Percentiles rank a stretch among this genome's conserved stretches.
Evolutionary conservation across 2,329 filamentous ascomycete species (phyloP).

Genomic region (Aspergillus carbonarius): DNA sequence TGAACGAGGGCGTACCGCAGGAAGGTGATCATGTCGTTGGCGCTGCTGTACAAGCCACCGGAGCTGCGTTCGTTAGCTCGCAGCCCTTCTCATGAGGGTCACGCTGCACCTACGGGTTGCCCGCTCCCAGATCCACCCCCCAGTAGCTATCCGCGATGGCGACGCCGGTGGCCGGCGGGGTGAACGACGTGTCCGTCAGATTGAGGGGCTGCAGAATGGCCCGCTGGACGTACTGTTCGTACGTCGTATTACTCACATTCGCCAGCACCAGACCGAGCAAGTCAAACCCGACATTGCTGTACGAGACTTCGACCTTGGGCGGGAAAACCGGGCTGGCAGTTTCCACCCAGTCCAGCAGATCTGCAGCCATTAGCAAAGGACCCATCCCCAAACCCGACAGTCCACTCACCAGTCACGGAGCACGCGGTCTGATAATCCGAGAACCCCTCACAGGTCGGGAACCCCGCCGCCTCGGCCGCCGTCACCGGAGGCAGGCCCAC

Average conservation of each 20-base stretch:
- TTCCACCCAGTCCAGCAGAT: background rate
- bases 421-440: background rate
- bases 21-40: conserved; percentile 44
- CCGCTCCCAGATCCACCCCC: background rate
- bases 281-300: conserved; percentile 31
- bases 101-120: conserved; percentile 14
- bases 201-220: conserved; percentile 20
- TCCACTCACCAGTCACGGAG: background rate
- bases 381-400: no score
- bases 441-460: background rate
- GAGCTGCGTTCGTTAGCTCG: conserved; percentile 11
- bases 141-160: background rate
- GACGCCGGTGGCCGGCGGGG: background rate
- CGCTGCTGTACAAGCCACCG: conserved; percentile 46
- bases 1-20: conserved; percentile 45
- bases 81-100: conserved; percentile 26
- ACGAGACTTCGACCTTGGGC: conserved; percentile 24
- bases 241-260: conserved; percentile 26
- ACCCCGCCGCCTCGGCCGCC: background rate
- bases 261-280: conserved; percentile 27
- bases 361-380: background rate
- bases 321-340: conserved; percentile 20
- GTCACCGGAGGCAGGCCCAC: conserved; percentile 9
- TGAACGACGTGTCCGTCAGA: conserved; percentile 7
- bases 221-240: conserved; percentile 22